These are phyloP conservation scores for Calocybe gambosa DNA, from an alignment of 1,284 basidiomycete species.

Conservation along the genomic window DNA sequence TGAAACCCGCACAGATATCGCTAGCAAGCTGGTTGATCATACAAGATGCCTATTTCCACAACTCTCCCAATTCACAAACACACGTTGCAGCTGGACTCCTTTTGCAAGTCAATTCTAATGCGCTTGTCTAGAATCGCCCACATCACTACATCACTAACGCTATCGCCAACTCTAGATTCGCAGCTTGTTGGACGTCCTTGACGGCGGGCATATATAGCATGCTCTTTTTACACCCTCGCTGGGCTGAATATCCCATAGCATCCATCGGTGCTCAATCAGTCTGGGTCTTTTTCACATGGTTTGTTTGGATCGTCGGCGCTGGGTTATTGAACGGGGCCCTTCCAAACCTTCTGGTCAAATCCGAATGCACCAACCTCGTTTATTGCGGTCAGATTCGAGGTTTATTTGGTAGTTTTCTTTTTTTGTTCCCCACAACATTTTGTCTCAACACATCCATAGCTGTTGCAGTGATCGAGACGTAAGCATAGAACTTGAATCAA, in stretches of 20 bases:
- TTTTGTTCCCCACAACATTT: not conserved
- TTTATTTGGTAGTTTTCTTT: conserved; percentile 37
- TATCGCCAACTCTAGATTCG: conserved; percentile 32
- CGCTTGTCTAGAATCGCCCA: not conserved
- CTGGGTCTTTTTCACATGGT: conserved; percentile 43
- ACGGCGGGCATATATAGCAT: conserved; percentile 45
- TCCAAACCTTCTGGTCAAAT: conserved; percentile 32
- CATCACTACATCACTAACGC: not conserved
- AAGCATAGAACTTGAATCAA: conserved; percentile 15
- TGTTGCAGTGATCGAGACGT: conserved; percentile 43
- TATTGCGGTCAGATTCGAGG: conserved; percentile 51
- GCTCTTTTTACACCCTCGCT: conserved; percentile 50
- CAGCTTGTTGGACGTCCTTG: conserved; percentile 49
- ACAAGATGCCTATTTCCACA: conserved; percentile 44
- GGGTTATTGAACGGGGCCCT: conserved; percentile 40
- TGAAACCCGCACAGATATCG: conserved; percentile 34
- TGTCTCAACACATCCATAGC: conserved; percentile 21
- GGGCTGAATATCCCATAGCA: conserved; percentile 41
- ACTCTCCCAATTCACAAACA: conserved; percentile 38
- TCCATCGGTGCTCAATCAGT: conserved; percentile 53
- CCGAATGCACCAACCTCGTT: conserved; percentile 35
- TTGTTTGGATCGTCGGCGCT: conserved; percentile 49
- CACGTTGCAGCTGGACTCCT: conserved; percentile 37
- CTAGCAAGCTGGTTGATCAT: conserved; percentile 49
- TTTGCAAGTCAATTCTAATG: conserved; percentile 37